These are phyloP conservation scores for Dactylis glomerata DNA, from an alignment of 176 grass and related monocot species.

Conservation along the genomic window DNA sequence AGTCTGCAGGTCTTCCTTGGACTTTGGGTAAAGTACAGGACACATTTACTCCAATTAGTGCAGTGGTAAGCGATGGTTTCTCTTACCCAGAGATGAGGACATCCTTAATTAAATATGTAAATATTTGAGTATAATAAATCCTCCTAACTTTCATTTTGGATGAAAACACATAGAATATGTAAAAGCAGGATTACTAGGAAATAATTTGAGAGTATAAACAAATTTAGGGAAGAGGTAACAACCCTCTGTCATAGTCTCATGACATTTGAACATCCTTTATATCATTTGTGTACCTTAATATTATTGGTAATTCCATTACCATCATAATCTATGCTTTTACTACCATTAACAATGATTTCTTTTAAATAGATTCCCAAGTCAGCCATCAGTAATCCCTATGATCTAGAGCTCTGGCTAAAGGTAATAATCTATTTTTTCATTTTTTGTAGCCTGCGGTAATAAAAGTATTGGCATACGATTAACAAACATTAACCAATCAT, in stretches of 20 bases:
- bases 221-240: background rate
- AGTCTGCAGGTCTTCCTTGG: slow-evolving; percentile 90
- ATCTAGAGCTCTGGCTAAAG: slow-evolving; percentile 94
- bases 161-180: background rate
- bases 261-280: background rate
- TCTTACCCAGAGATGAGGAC: background rate
- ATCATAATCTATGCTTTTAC: background rate
- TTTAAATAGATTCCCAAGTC: slow-evolving; percentile 75
- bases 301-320: background rate
- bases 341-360: background rate
- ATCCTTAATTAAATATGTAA: background rate
- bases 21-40: slow-evolving; percentile 94
- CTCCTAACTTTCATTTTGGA: background rate
- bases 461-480: background rate
- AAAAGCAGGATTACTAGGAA: background rate
- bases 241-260: background rate
- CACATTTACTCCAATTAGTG: slow-evolving; percentile 92
- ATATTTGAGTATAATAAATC: background rate
- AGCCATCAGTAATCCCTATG: slow-evolving; percentile 59
- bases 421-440: slow-evolving; percentile 36
- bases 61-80: slow-evolving; percentile 59
- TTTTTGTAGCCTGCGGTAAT: background rate
- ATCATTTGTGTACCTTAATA: background rate
- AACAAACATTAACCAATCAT: slow-evolving; percentile 11
- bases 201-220: background rate